phyloP scores from a whole-genome alignment of 2,329 filamentous ascomycete species.

The Alternaria arbusti region DNA sequence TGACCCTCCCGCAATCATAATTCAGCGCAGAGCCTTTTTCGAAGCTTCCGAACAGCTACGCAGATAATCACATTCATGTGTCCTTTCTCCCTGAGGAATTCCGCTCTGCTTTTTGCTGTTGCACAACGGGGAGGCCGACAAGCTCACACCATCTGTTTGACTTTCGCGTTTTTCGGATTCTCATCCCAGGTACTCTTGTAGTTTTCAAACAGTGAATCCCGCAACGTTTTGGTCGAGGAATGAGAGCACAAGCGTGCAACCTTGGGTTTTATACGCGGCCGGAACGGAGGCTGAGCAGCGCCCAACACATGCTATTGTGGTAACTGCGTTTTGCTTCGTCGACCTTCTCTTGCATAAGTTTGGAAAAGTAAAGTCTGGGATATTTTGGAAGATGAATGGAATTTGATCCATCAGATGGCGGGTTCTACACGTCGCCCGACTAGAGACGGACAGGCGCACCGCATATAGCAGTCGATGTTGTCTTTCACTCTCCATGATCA shows the following conservation, averaged over 20 bases:
- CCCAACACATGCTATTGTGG: not conserved
- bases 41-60: not conserved
- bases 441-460: not conserved
- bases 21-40: not conserved
- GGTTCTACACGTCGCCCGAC: too few species aligned
- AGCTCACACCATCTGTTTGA: not conserved
- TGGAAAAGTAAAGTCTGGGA: too few species aligned
- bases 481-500: not conserved
- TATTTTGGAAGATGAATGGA: too few species aligned
- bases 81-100: too few species aligned
- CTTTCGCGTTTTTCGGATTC: too few species aligned
- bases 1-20: too few species aligned
- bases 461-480: not conserved
- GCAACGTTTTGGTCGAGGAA: not conserved
- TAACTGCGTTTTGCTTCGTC: too few species aligned
- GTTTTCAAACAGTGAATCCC: not conserved
- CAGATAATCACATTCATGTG: not conserved
- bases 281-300: not conserved
- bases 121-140: not conserved
- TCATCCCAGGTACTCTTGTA: too few species aligned
- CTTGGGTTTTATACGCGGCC: not conserved
- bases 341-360: too few species aligned
- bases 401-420: too few species aligned
- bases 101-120: not conserved
- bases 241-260: fast-evolving